Evolutionary conservation across 129 eudicot species (phyloP).

Genomic region (Smallanthus sonchifolius): DNA sequence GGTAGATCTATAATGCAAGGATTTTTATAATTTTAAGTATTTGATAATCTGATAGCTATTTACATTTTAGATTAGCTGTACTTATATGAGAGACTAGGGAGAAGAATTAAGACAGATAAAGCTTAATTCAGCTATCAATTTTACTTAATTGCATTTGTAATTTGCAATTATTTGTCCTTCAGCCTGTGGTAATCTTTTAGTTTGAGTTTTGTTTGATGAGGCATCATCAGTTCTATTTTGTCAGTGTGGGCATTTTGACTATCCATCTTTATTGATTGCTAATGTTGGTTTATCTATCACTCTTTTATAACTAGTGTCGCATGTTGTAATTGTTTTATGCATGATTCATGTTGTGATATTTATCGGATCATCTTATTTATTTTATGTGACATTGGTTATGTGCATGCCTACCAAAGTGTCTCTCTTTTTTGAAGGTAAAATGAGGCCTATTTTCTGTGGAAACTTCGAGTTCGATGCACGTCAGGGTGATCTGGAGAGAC

Average conservation of each 20-base stretch:
- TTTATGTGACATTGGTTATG: background rate
- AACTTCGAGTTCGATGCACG: slow-evolving; percentile 87
- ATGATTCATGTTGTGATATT: background rate
- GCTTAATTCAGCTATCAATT: background rate
- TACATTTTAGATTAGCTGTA: background rate
- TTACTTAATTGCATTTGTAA: background rate
- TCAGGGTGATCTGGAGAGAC: slow-evolving; percentile 89
- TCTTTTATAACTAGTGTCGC: background rate
- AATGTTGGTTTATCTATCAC: background rate
- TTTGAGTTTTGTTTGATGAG: background rate
- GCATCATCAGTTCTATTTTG: background rate
- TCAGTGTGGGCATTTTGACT: background rate
- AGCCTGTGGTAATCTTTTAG: background rate
- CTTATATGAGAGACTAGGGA: background rate
- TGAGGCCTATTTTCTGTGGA: slow-evolving; percentile 92
- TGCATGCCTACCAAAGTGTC: background rate
- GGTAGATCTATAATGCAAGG: background rate
- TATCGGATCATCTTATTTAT: background rate
- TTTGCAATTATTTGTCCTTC: background rate
- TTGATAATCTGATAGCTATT: background rate
- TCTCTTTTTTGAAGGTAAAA: slow-evolving; percentile 35
- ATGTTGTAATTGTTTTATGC: background rate
- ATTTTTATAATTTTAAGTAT: background rate
- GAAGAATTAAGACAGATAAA: background rate
- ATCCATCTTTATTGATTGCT: background rate